Evolutionary conservation across 164 flowering plant species (phyloP).

Genomic region (Liriodendron chinense): DNA sequence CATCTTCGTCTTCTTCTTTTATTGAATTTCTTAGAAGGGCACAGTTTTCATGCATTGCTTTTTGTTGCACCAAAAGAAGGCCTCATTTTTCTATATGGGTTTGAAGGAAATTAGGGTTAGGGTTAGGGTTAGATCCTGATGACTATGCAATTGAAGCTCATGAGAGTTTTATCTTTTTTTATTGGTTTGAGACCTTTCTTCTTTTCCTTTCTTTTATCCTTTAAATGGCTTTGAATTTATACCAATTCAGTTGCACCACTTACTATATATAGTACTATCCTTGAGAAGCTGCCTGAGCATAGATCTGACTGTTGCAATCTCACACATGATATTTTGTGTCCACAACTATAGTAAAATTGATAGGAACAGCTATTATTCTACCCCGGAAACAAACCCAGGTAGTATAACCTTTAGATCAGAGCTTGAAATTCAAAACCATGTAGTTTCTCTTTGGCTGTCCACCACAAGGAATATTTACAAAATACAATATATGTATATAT

Average conservation of each 20-base stretch:
- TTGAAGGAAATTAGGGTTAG: neutral
- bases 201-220: conserved; percentile 5
- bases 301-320: conserved; percentile 25
- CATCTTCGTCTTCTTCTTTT: neutral
- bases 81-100: neutral
- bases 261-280: conserved; percentile 10
- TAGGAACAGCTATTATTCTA: neutral
- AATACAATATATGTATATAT: no score
- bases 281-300: conserved; percentile 13
- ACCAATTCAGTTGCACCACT: conserved; percentile 25
- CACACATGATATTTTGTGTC: neutral
- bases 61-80: no score
- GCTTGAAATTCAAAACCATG: conserved; percentile 10
- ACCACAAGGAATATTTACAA: conserved; percentile 3
- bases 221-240: neutral
- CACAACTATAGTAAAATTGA: neutral
- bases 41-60: no score
- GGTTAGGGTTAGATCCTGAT: neutral
- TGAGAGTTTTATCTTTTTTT: neutral
- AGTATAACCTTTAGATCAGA: conserved; percentile 15
- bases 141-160: neutral
- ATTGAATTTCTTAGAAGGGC: neutral
- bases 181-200: neutral
- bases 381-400: conserved; percentile 4
- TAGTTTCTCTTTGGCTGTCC: conserved; percentile 19